A percentile compares a stretch with the other conserved stretches of the same genome.
Conservation (phyloP, 768 basidiomycete genomes). For the Cyclocybe cylindracea region DNA sequence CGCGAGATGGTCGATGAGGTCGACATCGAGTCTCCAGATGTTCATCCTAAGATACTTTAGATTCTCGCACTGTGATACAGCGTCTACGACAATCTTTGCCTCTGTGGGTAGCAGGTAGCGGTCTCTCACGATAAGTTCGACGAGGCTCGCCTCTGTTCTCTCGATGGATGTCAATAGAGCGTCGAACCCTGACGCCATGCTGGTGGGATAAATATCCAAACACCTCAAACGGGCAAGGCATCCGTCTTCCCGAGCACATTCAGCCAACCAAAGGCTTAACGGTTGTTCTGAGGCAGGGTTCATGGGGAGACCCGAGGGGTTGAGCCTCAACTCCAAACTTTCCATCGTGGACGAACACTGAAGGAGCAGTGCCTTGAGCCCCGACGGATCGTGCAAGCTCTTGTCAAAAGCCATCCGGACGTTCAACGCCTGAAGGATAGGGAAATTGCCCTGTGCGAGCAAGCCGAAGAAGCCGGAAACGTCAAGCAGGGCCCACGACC, state of each 20-base stretch:
- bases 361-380: slow-evolving; percentile 33
- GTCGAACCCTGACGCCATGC: slow-evolving; percentile 30
- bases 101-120: slow-evolving; percentile 38
- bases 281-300: slow-evolving; percentile 29
- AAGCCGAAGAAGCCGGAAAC: slow-evolving; percentile 39
- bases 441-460: slow-evolving; percentile 25
- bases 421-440: slow-evolving; percentile 31
- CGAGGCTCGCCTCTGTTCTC: slow-evolving; percentile 32
- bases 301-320: slow-evolving; percentile 5
- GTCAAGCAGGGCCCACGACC: slow-evolving; percentile 42
- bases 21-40: slow-evolving; percentile 29
- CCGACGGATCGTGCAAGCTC: slow-evolving; percentile 35
- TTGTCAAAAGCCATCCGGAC: slow-evolving; percentile 42
- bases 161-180: slow-evolving; percentile 31
- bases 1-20: slow-evolving; percentile 35
- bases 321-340: too few species aligned
- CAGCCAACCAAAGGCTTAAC: slow-evolving; percentile 36
- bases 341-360: slow-evolving; percentile 21
- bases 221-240: slow-evolving; percentile 30
- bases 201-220: slow-evolving; percentile 45
- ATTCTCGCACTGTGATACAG: slow-evolving; percentile 22
- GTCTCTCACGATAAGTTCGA: slow-evolving; percentile 37
- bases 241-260: slow-evolving; percentile 23
- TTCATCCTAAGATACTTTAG: slow-evolving; percentile 35
- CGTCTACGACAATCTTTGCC: slow-evolving; percentile 22